These are phyloP conservation scores for Parmelia sp. DNA, from an alignment of 495 filamentous ascomycete species.

Conservation along the genomic window DNA sequence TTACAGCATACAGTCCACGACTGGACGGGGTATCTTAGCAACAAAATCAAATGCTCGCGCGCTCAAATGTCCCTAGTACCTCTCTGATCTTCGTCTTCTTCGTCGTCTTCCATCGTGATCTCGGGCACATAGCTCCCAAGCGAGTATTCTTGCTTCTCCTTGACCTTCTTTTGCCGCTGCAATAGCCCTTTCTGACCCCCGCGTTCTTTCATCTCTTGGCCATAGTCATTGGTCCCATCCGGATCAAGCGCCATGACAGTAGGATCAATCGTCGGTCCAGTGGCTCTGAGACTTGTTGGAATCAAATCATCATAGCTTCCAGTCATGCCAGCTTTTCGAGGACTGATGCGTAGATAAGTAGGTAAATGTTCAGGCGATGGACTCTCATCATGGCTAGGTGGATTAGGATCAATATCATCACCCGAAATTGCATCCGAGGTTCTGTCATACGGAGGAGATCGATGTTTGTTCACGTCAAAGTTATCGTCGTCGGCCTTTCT, in stretches of 20 bases:
- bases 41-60: constrained; percentile 1
- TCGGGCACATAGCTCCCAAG: constrained; percentile 20
- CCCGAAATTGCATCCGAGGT: constrained; percentile 6
- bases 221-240: constrained; percentile 6
- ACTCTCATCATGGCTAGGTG: neutral
- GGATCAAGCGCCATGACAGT: constrained; percentile 9
- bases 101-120: constrained; percentile 25
- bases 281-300: constrained; percentile 16
- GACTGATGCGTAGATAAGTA: constrained; percentile 4
- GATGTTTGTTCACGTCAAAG: constrained; percentile 17
- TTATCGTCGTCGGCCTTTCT: constrained; percentile 21
- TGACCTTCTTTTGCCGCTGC: neutral
- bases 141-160: constrained; percentile 9
- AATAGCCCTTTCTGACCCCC: constrained; percentile 8
- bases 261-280: constrained; percentile 2
- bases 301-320: constrained; percentile 23
- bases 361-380: constrained; percentile 15
- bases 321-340: constrained; percentile 10
- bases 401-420: constrained; percentile 14
- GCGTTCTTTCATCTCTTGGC: constrained; percentile 23
- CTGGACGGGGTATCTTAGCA: constrained; percentile 14
- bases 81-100: constrained; percentile 18
- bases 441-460: constrained; percentile 18
- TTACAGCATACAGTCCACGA: neutral
- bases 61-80: constrained; percentile 2